Base-by-base conservation (phyloP, 2,329 filamentous ascomycete genomes). In the Pseudocercospora cruenta region DNA sequence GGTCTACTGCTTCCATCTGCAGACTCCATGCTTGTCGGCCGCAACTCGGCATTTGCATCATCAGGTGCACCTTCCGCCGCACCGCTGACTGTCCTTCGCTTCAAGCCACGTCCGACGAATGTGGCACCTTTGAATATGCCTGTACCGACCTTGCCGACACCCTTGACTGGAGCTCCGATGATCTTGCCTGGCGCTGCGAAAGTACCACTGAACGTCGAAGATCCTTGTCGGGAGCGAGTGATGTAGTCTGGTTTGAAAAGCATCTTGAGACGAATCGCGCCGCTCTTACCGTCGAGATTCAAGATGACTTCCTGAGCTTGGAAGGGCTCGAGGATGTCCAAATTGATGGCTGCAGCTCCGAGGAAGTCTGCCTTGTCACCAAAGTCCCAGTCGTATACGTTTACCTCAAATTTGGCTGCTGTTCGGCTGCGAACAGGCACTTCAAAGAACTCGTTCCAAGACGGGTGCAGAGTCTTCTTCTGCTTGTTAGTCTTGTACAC, bases 371-470 rank as follows among this genome's bases (percentile, higher is more conserved):
- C 93, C 80, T 94, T 94, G 78, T 96, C 93, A 57, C 92, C 94
- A 82, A 98, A 96, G 78, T 99, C 95, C 87, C 94, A 99, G 77
- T 99, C 95, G 77, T 90, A 96, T 2, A 98, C 89, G 63, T 92
- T 91, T 74, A 93, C 88, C 33, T 85, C 85, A 80, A 99, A 95
- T 26, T 95, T 87, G 43, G 94, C 91, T 0, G 86, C 93, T 16
- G 93, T 97, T 65, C 95, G 87, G 14, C 93, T 96, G 19, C 92
- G 89, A 60, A 99, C 83, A 0, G 89, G 84, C 0, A 92, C 85
- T 78, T 97, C 94, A 75, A 99, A 99, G 78, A 89, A 94, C 77
- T 99, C 95, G 76, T 98, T 98, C 96, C 96, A 99, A 0, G 88
- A 87, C 0, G 95, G 95, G 72, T 95, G 90, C 3, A 99, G 86